Evolutionary conservation across 805 yeast genomes (phyloP), one percentile per base, ranked within the genome.

Genomic region (Teunomyces aglyptinius): DNA sequence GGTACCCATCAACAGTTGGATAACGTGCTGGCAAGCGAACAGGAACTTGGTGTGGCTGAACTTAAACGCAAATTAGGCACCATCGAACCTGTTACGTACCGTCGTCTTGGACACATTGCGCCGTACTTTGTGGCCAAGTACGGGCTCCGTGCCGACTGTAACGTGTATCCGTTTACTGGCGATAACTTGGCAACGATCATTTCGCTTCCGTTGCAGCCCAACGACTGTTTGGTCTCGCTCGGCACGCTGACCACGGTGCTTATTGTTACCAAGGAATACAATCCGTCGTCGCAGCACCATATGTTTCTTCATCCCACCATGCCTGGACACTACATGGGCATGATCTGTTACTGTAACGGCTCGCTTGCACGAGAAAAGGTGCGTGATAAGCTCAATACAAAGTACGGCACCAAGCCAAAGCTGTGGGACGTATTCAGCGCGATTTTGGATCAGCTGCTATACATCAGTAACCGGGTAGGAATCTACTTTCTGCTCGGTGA

Each of bases 331-430:
- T 90, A 82, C 62, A 91, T 90, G 97, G 96, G 95, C 18, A 90
- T 90, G 97, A 80, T 91, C 45, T 90, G 97, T 63, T 90, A 90
- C 64, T 86, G 95, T 59, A 90, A 90, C 62, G 97, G 97, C 0
- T 79, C 96, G 0, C 68, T 90, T 41, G 96, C 97, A 0, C 73
- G 97, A 52, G 96, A 90, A 57, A 74, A 76, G 47, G 73, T 89
- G 8, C 74, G 94, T 42, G 85, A 89, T 63, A 71, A 68, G 19
- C 50, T 89, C 26, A 86, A 85, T 57, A 63, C 65, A 33, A 70
- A 76, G 54, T 67, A 70, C 46, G 56, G 60, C 1, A 49, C 58
- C 11, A 53, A 57, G 2, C 62, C 63, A 4, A 64, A 70, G 29
- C 68, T 72, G n/a, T 86, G 92, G 92, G 70, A 73, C 40, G 66